phyloP scores from a whole-genome alignment of 495 filamentous ascomycete species.

The Penicillium robsamsonii region DNA sequence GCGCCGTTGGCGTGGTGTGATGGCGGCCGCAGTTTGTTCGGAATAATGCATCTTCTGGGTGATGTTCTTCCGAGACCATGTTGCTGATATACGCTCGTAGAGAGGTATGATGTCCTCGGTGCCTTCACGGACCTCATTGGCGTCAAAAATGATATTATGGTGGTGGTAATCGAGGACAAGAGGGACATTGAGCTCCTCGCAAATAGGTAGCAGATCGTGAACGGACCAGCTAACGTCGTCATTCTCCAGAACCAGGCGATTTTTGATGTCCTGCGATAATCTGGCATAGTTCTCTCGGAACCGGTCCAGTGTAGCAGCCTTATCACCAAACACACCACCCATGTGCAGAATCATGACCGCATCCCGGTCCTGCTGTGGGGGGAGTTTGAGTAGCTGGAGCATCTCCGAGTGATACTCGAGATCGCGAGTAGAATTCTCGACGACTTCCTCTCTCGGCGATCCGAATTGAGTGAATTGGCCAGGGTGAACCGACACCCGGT shows the following conservation, averaged over 20 bases:
- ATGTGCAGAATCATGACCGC: slow-evolving; percentile 95
- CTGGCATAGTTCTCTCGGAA: slow-evolving; percentile 75
- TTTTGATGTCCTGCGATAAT: slow-evolving; percentile 67
- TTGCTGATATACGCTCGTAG: slow-evolving; percentile 71
- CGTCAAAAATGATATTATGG: slow-evolving; percentile 89
- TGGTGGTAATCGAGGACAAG: slow-evolving; percentile 93
- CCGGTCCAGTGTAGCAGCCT: slow-evolving; percentile 73
- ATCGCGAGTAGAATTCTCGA: slow-evolving; percentile 73
- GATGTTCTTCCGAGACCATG: slow-evolving; percentile 84
- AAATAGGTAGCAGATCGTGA: slow-evolving; percentile 86
- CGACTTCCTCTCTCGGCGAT: slow-evolving; percentile 70
- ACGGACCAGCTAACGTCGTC: slow-evolving; percentile 90
- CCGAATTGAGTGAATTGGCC: slow-evolving; percentile 93
- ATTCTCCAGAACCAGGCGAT: slow-evolving; percentile 86
- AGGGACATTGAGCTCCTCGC: slow-evolving; percentile 90
- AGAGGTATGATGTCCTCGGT: slow-evolving; percentile 76
- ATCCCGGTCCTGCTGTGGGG: slow-evolving; percentile 77
- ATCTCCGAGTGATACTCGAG: slow-evolving; percentile 89
- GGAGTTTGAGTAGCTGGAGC: slow-evolving; percentile 72
- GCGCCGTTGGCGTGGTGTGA: slow-evolving; percentile 71
- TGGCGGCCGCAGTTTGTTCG: slow-evolving; percentile 70
- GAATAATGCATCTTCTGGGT: slow-evolving; percentile 97
- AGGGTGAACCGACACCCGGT: slow-evolving; percentile 86
- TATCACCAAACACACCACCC: slow-evolving; percentile 90
- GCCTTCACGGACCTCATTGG: slow-evolving; percentile 70